These are phyloP conservation scores for Drechmeria coniospora DNA, from an alignment of 2,329 filamentous ascomycete species.

Conservation along the genomic window DNA sequence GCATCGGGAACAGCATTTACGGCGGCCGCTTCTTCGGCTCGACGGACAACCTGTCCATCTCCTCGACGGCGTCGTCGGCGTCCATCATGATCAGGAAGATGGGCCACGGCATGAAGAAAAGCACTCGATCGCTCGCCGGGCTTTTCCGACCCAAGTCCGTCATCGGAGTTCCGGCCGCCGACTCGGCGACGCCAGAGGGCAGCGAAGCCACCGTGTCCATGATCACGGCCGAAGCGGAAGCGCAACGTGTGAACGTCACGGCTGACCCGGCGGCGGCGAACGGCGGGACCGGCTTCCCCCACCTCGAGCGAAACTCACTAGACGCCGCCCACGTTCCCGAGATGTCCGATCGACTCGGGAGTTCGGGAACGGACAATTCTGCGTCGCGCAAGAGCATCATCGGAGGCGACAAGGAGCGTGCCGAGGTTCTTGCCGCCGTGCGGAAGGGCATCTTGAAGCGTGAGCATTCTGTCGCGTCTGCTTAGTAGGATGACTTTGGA, in stretches of 20 bases:
- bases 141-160: slow-evolving; percentile 91
- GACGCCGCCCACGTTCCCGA: slow-evolving; percentile 42
- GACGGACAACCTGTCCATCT: slow-evolving; percentile 87
- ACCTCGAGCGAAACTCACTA: slow-evolving; percentile 67
- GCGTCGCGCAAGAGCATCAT: slow-evolving; percentile 72
- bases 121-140: slow-evolving; percentile 77
- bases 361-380: slow-evolving; percentile 44
- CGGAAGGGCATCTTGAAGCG: slow-evolving; percentile 94
- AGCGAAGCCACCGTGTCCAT: slow-evolving; percentile 82
- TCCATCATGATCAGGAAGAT: slow-evolving; percentile 96
- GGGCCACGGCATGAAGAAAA: slow-evolving; percentile 96
- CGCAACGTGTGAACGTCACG: slow-evolving; percentile 68
- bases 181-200: slow-evolving; percentile 47
- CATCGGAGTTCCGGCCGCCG: slow-evolving; percentile 59
- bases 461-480: slow-evolving; percentile 21
- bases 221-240: slow-evolving; percentile 88
- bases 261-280: slow-evolving; percentile 49
- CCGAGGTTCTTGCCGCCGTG: slow-evolving; percentile 80
- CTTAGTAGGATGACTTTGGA: neutral
- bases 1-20: slow-evolving; percentile 88
- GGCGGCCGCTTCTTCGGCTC: slow-evolving; percentile 79
- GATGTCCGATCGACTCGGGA: slow-evolving; percentile 35
- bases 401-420: slow-evolving; percentile 76
- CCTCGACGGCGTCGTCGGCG: slow-evolving; percentile 76
- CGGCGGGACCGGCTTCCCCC: slow-evolving; percentile 67